These are phyloP conservation scores for Rostrohypoxylon terebratum DNA, from an alignment of 495 filamentous ascomycete species.

Conservation along the genomic window DNA sequence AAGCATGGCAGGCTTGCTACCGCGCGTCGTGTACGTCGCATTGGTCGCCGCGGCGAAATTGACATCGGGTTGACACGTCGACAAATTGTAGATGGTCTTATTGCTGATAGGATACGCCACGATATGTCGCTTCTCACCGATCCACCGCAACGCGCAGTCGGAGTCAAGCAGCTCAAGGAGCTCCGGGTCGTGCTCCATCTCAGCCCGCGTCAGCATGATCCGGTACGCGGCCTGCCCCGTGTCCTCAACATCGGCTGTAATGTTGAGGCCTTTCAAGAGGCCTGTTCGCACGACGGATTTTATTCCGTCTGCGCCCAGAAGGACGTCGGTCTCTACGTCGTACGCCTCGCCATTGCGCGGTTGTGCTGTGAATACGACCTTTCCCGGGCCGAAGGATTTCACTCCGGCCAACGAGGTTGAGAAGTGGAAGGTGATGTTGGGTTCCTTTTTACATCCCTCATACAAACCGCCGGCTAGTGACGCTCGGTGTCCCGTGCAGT, in stretches of 20 bases:
- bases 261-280: slow-evolving; percentile 68
- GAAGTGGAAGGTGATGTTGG: slow-evolving; percentile 77
- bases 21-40: slow-evolving; percentile 80
- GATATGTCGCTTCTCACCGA: slow-evolving; percentile 81
- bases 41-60: slow-evolving; percentile 79
- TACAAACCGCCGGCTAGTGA: slow-evolving; percentile 77
- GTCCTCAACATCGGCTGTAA: slow-evolving; percentile 71
- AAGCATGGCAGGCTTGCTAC: slow-evolving; percentile 75
- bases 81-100: slow-evolving; percentile 83
- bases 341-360: slow-evolving; percentile 69
- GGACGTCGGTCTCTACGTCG: slow-evolving; percentile 70
- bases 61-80: slow-evolving; percentile 77
- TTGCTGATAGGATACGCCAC: slow-evolving; percentile 83
- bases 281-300: slow-evolving; percentile 71
- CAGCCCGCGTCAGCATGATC: slow-evolving; percentile 78
- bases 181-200: slow-evolving; percentile 75
- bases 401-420: slow-evolving; percentile 65
- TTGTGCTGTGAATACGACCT: slow-evolving; percentile 66
- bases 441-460: slow-evolving; percentile 72
- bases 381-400: slow-evolving; percentile 63
- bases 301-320: slow-evolving; percentile 80
- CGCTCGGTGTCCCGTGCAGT: slow-evolving; percentile 82
- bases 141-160: slow-evolving; percentile 80
- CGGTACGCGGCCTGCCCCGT: slow-evolving; percentile 86
- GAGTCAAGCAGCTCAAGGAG: slow-evolving; percentile 73